Percentiles rank a stretch among this genome's conserved stretches.
phyloP scores from a whole-genome alignment of 768 basidiomycete species.

The Suillus americanus region DNA sequence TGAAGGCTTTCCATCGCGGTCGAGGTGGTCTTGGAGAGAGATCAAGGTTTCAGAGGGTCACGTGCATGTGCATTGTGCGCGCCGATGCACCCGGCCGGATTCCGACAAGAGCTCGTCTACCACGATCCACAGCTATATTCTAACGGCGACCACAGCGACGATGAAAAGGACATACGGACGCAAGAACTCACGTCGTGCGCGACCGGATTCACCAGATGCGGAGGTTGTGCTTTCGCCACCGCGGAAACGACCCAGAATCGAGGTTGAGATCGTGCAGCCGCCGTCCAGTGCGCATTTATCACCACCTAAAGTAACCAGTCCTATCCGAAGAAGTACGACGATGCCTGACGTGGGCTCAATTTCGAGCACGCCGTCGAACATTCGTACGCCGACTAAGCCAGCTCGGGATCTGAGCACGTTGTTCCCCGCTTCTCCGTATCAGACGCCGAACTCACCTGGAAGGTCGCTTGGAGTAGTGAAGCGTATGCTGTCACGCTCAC shows the following conservation, averaged over 20 bases:
- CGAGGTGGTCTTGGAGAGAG: conserved; percentile 11
- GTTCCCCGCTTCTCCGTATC: conserved; percentile 38
- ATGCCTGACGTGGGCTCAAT: conserved; percentile 1
- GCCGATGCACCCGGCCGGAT: not conserved
- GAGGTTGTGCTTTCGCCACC: conserved; percentile 9
- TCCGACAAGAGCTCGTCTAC: conserved; percentile 3
- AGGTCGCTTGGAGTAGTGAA: conserved; percentile 48
- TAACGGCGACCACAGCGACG: not conserved
- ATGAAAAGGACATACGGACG: conserved; percentile 40
- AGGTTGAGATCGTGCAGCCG: conserved; percentile 29
- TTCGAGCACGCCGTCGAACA: not conserved
- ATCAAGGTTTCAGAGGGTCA: conserved; percentile 3
- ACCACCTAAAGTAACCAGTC: conserved; percentile 3
- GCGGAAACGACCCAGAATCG: conserved; percentile 33
- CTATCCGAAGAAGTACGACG: conserved; percentile 2
- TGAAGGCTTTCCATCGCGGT: conserved; percentile 51
- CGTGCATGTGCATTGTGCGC: not conserved
- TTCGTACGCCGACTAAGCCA: conserved; percentile 23
- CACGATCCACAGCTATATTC: not conserved
- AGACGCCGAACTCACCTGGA: conserved; percentile 31
- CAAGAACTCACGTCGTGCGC: conserved; percentile 23
- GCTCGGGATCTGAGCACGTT: conserved; percentile 47
- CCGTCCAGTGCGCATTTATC: not conserved
- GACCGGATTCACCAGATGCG: not conserved
- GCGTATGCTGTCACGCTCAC: conserved; percentile 72